Conservation (phyloP, 75 land plant genomes). For the Isoetes taiwanensis region DNA sequence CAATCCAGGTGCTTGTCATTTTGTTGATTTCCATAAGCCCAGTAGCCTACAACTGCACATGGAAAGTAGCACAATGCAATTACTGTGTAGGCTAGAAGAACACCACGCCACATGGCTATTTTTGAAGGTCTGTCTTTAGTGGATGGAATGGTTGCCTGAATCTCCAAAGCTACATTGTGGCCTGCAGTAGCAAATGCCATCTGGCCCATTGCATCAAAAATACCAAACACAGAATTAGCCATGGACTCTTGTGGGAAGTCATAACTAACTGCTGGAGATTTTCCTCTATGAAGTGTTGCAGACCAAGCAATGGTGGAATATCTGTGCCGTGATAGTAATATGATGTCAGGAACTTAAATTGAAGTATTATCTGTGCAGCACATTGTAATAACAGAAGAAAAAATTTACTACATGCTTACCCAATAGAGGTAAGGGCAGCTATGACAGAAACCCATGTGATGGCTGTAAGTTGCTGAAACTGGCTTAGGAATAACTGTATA, state of each 20-base stretch:
- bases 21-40: neutral
- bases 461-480: neutral
- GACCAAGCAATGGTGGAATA: conserved; percentile 62
- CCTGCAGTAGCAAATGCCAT: neutral
- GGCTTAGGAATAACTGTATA: neutral
- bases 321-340: too few species aligned
- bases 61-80: neutral
- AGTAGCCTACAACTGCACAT: neutral
- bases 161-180: neutral
- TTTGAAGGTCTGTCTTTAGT: neutral
- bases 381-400: too few species aligned
- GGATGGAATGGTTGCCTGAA: neutral
- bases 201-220: neutral
- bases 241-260: neutral
- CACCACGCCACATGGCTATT: neutral
- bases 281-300: conserved; percentile 33
- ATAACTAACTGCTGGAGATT: conserved; percentile 22
- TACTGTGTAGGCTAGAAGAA: neutral
- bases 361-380: too few species aligned
- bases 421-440: neutral
- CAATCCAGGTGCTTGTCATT: neutral
- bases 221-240: neutral
- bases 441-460: conserved; percentile 6
- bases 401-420: too few species aligned
- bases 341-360: too few species aligned